These are phyloP conservation scores for Neofusicoccum ribis DNA, from an alignment of 2,329 filamentous ascomycete species.

Conservation along the genomic window DNA sequence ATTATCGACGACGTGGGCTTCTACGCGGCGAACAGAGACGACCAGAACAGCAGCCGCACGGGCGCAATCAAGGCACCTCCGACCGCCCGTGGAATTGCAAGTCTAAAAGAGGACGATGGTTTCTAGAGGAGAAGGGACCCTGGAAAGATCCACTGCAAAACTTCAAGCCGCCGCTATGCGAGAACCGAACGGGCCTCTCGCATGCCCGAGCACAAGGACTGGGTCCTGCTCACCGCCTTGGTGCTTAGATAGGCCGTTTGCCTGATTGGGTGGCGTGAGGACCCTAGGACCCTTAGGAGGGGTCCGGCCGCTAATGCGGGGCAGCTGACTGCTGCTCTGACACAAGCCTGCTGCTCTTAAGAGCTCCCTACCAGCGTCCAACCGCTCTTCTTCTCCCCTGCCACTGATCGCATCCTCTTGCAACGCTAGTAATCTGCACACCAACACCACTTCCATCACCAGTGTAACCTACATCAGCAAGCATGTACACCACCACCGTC, in stretches of 20 bases:
- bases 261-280: slow-evolving; percentile 20
- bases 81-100: slow-evolving; percentile 33
- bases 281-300: slow-evolving; percentile 6
- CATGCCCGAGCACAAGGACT: not conserved
- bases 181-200: slow-evolving; percentile 1
- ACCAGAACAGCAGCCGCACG: slow-evolving; percentile 5
- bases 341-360: slow-evolving; percentile 4
- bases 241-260: slow-evolving; percentile 16
- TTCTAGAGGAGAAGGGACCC: slow-evolving; percentile 15
- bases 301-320: slow-evolving; percentile 12
- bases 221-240: slow-evolving; percentile 7
- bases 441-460: not conserved
- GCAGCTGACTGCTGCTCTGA: slow-evolving; percentile 18
- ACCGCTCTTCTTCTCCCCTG: not conserved
- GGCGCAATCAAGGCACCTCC: slow-evolving; percentile 36
- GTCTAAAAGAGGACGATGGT: slow-evolving; percentile 16
- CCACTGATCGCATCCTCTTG: not conserved
- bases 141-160: not conserved
- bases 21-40: slow-evolving; percentile 66
- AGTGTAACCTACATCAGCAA: not conserved
- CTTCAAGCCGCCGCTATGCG: slow-evolving; percentile 7
- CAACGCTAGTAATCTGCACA: not conserved
- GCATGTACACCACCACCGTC: slow-evolving; percentile 22
- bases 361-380: not conserved
- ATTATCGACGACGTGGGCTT: slow-evolving; percentile 93